These are phyloP conservation scores for Hypomyces perniciosus DNA, from an alignment of 2,329 filamentous ascomycete genomes.

Conservation along the genomic window DNA sequence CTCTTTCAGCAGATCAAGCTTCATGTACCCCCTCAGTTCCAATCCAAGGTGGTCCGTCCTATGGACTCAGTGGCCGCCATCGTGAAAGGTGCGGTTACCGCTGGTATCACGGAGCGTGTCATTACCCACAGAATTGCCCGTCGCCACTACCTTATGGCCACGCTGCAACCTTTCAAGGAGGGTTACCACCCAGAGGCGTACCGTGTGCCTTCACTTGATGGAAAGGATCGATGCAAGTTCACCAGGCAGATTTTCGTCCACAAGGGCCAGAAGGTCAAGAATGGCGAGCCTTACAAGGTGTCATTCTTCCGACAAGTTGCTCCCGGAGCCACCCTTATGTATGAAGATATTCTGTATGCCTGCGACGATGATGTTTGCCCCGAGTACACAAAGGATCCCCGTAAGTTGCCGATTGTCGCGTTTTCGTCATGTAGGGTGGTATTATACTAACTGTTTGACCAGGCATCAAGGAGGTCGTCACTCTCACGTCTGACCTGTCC, in stretches of 20 bases:
- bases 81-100: constrained; percentile 95
- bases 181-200: constrained; percentile 98
- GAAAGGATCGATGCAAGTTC: constrained; percentile 98
- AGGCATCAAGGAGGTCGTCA: constrained; percentile 99
- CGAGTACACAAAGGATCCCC: constrained; percentile 97
- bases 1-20: constrained; percentile 99
- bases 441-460: constrained; percentile 10
- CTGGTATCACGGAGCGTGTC: constrained; percentile 94
- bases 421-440: background rate
- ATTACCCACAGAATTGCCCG: constrained; percentile 95
- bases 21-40: constrained; percentile 95
- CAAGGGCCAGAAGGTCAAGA: constrained; percentile 98
- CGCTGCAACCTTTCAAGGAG: constrained; percentile 96
- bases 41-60: constrained; percentile 93
- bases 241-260: constrained; percentile 97
- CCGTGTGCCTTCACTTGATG: constrained; percentile 91
- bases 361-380: constrained; percentile 98
- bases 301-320: constrained; percentile 98
- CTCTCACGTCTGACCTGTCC: constrained; percentile 90
- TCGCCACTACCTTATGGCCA: constrained; percentile 98
- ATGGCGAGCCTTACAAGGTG: constrained; percentile 97
- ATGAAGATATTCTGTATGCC: constrained; percentile 95
- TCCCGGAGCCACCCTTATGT: constrained; percentile 96
- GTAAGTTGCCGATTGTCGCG: constrained; percentile 55
- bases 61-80: constrained; percentile 99